Evolutionary conservation across 2,329 filamentous ascomycete species (phyloP).

Genomic region (Chaetomiaceae sp.): DNA sequence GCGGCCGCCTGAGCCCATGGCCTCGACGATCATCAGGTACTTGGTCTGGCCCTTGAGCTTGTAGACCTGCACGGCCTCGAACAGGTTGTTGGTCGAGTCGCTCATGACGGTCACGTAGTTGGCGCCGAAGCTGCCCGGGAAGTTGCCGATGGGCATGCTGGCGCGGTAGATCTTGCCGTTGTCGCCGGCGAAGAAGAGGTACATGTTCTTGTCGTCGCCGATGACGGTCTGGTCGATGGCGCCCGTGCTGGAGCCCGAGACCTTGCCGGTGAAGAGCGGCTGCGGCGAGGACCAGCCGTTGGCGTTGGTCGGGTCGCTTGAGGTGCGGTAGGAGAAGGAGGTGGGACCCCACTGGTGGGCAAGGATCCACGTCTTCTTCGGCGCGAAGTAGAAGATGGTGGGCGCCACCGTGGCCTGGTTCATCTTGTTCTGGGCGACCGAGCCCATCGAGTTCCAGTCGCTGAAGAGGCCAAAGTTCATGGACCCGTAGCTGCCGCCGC

Average conservation of each 20-base stretch:
- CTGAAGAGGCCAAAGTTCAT: constrained; percentile 52
- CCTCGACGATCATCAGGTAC: constrained; percentile 63
- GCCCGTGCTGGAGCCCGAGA: constrained; percentile 45
- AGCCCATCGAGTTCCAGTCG: constrained; percentile 47
- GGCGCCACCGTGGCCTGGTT: constrained; percentile 45
- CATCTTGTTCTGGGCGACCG: constrained; percentile 48
- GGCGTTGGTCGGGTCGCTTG: constrained; percentile 48
- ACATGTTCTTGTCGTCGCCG: constrained; percentile 55
- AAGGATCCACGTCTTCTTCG: constrained; percentile 56
- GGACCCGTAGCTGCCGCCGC: constrained; percentile 46
- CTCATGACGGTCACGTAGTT: constrained; percentile 43
- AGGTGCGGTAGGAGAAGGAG: constrained; percentile 55
- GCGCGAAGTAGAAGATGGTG: constrained; percentile 56
- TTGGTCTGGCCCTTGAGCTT: constrained; percentile 46
- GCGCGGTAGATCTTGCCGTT: constrained; percentile 60
- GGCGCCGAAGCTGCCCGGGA: constrained; percentile 54
- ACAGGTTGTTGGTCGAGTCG: constrained; percentile 51
- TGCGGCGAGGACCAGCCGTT: constrained; percentile 51
- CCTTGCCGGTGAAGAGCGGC: constrained; percentile 50
- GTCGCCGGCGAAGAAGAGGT: constrained; percentile 61
- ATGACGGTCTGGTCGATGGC: constrained; percentile 60
- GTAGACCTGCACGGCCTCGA: constrained; percentile 63
- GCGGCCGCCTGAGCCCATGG: constrained; percentile 49
- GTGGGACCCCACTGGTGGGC: constrained; percentile 57
- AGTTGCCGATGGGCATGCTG: constrained; percentile 55